phyloP scores from a whole-genome alignment of 1,139 yeast species.

The Meyerozyma sp. region DNA sequence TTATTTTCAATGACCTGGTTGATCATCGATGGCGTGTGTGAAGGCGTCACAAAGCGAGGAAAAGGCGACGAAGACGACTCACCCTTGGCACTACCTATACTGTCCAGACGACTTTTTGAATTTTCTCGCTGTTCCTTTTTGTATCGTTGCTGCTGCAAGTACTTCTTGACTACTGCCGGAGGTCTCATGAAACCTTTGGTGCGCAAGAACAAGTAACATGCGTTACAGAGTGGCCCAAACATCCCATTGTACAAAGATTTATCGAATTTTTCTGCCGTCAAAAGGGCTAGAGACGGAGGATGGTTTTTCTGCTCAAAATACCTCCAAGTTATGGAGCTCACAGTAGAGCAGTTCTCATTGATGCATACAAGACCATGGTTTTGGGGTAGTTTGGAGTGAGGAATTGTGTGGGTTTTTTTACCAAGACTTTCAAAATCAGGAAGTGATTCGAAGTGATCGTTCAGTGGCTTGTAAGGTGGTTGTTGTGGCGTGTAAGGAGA shows the following conservation, averaged over 20 bases:
- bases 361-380: slow-evolving; percentile 40
- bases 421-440: slow-evolving; percentile 45
- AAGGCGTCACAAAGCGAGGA: slow-evolving; percentile 35
- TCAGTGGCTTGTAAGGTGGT: slow-evolving; percentile 24
- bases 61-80: slow-evolving; percentile 19
- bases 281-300: slow-evolving; percentile 34
- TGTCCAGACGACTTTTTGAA: slow-evolving; percentile 3
- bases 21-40: slow-evolving; percentile 41
- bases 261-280: slow-evolving; percentile 35
- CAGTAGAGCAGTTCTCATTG: slow-evolving; percentile 40
- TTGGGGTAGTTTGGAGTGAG: slow-evolving; percentile 31
- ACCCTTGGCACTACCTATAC: slow-evolving; percentile 12
- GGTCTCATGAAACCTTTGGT: slow-evolving; percentile 51
- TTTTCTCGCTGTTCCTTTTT: slow-evolving; percentile 29
- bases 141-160: slow-evolving; percentile 42
- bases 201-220: slow-evolving; percentile 43
- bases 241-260: slow-evolving; percentile 42
- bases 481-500: slow-evolving; percentile 43
- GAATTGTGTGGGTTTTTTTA: slow-evolving; percentile 41
- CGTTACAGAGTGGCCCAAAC: slow-evolving; percentile 50
- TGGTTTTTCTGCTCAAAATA: slow-evolving; percentile 41
- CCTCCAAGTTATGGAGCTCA: slow-evolving; percentile 41
- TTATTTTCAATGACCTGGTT: slow-evolving; percentile 36
- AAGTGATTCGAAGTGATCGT: slow-evolving; percentile 29
- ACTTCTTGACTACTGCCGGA: slow-evolving; percentile 42